phyloP scores from a whole-genome alignment of 495 filamentous ascomycete species.

The Aspergillus ostianus region DNA sequence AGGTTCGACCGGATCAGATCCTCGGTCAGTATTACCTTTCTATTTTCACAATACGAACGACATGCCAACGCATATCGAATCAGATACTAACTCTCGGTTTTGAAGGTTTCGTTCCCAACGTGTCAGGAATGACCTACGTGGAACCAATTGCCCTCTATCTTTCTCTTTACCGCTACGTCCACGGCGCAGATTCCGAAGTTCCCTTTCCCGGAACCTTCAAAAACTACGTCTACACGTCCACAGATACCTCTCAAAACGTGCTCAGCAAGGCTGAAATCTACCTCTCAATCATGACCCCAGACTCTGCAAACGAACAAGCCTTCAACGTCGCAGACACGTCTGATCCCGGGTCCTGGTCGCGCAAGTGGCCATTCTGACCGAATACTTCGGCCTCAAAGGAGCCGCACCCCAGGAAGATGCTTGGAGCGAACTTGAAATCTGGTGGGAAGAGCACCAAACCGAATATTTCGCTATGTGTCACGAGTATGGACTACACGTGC shows the following conservation, averaged over 20 bases:
- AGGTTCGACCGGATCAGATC: constrained; percentile 28
- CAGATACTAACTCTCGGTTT: too few relatives aligned
- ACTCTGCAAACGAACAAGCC: constrained; percentile 10
- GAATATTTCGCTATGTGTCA: too few relatives aligned
- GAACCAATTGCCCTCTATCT: constrained; percentile 26
- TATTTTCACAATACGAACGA: constrained; percentile 15
- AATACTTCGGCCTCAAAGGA: constrained; percentile 28
- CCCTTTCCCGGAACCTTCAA: constrained; percentile 22
- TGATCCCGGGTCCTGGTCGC: constrained; percentile 15
- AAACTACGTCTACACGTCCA: constrained; percentile 16
- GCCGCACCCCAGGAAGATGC: neutral
- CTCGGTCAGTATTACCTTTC: constrained; percentile 26
- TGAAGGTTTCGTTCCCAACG: too few relatives aligned
- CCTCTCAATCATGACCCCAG: constrained; percentile 20
- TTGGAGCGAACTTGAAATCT: too few relatives aligned
- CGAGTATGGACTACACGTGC: neutral
- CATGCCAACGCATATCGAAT: too few relatives aligned
- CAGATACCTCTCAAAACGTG: constrained; percentile 21
- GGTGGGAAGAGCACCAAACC: too few relatives aligned
- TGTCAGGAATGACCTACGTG: too few relatives aligned
- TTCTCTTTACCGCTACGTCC: constrained; percentile 22
- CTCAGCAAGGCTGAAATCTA: constrained; percentile 17
- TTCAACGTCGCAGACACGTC: constrained; percentile 28
- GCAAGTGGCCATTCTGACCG: constrained; percentile 27
- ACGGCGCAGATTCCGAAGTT: constrained; percentile 19